A percentile compares a stretch with the other conserved stretches of the same genome.
phyloP scores from a whole-genome alignment of 805 yeast genomes.

The Wickerhamiella brachini region DNA sequence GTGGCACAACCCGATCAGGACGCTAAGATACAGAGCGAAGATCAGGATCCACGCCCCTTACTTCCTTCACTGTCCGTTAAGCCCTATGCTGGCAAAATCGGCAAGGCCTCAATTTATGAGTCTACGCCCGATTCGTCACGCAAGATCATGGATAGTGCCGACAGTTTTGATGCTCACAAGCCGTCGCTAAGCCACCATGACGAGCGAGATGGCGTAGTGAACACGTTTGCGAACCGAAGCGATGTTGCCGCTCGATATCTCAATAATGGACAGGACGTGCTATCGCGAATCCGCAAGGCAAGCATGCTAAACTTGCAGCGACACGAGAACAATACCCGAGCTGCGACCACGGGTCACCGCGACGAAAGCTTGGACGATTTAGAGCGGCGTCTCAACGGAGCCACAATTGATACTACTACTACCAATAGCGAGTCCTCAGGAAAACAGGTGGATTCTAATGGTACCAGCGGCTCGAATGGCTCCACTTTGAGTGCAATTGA shows the following conservation, averaged over 20 bases:
- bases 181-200: background rate
- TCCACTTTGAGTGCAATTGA: slow-evolving; percentile 6
- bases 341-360: background rate
- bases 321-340: background rate
- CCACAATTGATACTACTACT: slow-evolving; percentile 3
- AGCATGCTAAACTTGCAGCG: slow-evolving; percentile 3
- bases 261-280: slow-evolving; percentile 6
- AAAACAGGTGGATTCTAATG: background rate
- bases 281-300: slow-evolving; percentile 6
- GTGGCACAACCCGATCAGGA: background rate
- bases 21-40: too few species aligned
- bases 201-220: background rate
- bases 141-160: background rate
- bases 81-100: background rate
- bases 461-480: slow-evolving; percentile 4
- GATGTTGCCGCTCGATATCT: slow-evolving; percentile 5
- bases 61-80: background rate
- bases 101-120: background rate
- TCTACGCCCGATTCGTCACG: background rate
- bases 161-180: background rate
- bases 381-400: slow-evolving; percentile 3
- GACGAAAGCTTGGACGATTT: slow-evolving; percentile 8
- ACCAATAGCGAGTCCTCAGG: background rate
- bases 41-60: too few species aligned
- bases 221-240: slow-evolving; percentile 3